Conservation (phyloP, 2,329 filamentous ascomycete genomes). For the Pseudocercospora crystallina region DNA sequence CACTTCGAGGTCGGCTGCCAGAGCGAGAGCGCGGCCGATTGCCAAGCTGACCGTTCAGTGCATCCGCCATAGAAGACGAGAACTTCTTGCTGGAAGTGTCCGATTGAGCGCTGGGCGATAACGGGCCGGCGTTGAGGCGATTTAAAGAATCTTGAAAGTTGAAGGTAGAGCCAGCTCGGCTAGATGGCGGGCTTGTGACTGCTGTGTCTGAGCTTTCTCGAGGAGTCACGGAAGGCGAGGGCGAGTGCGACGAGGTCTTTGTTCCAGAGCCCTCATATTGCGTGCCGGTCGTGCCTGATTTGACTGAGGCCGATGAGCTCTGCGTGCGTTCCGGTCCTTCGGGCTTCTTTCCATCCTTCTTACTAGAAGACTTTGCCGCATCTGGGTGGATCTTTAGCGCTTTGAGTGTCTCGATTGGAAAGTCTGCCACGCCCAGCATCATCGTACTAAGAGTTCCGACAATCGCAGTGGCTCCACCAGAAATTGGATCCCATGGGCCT, state of each 20-base stretch:
- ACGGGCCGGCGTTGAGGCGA: constrained; percentile 25
- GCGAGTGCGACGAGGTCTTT: constrained; percentile 6
- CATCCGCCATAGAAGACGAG: constrained; percentile 26
- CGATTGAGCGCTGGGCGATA: constrained; percentile 17
- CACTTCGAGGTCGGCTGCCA: constrained; percentile 20
- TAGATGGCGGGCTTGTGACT: constrained; percentile 13
- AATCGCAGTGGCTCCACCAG: constrained; percentile 72
- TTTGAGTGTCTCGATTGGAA: constrained; percentile 57
- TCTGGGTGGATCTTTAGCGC: constrained; percentile 46
- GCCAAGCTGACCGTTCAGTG: constrained; percentile 24
- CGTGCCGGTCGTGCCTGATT: constrained; percentile 12
- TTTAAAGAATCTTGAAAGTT: constrained; percentile 33
- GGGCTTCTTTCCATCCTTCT: constrained; percentile 23
- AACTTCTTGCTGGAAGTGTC: constrained; percentile 4
- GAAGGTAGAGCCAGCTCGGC: constrained; percentile 28
- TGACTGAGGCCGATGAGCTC: constrained; percentile 10
- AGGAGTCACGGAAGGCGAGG: constrained; percentile 16
- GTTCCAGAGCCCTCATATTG: constrained; percentile 2
- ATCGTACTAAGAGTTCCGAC: constrained; percentile 81
- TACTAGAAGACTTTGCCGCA: constrained; percentile 24
- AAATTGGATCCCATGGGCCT: constrained; percentile 76
- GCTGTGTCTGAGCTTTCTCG: constrained; percentile 14
- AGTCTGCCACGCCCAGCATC: constrained; percentile 77
- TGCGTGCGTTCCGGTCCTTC: constrained; percentile 9
- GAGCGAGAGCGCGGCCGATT: constrained; percentile 23